A percentile compares a stretch with the other conserved stretches of the same genome.
Evolutionary conservation across 306 rosid genomes (phyloP).

Genomic region (Cyamopsis tetragonoloba): DNA sequence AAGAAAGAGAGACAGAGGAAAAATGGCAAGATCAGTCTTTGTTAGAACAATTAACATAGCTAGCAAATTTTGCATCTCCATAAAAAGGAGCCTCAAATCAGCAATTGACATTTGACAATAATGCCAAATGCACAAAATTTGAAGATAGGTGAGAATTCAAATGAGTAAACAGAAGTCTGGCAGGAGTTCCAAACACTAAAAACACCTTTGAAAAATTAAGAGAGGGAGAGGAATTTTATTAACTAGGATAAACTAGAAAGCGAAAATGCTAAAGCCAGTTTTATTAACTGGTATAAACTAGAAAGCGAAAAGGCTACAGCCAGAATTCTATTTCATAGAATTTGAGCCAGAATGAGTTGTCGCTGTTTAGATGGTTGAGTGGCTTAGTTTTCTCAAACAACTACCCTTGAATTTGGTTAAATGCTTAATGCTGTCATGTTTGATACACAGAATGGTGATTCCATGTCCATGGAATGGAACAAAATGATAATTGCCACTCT

Average conservation of each 20-base stretch:
- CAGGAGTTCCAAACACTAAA: slow-evolving; percentile 15
- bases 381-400: background rate
- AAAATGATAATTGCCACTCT: background rate
- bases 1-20: background rate
- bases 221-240: background rate
- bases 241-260: background rate
- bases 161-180: slow-evolving; percentile 13
- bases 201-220: background rate
- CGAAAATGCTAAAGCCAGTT: background rate
- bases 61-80: slow-evolving; percentile 5
- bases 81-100: background rate
- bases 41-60: background rate
- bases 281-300: background rate
- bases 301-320: background rate
- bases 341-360: background rate
- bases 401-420: background rate
- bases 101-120: slow-evolving; percentile 1
- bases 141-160: background rate
- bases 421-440: background rate
- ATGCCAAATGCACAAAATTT: background rate
- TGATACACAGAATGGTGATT: background rate
- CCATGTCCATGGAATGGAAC: background rate
- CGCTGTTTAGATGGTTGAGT: background rate
- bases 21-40: slow-evolving; percentile 4
- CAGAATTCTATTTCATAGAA: background rate